Percentiles rank a stretch among this genome's conserved stretches.
phyloP scores from a whole-genome alignment of 352 stramenopile species.

The Pythium aphanidermatum region DNA sequence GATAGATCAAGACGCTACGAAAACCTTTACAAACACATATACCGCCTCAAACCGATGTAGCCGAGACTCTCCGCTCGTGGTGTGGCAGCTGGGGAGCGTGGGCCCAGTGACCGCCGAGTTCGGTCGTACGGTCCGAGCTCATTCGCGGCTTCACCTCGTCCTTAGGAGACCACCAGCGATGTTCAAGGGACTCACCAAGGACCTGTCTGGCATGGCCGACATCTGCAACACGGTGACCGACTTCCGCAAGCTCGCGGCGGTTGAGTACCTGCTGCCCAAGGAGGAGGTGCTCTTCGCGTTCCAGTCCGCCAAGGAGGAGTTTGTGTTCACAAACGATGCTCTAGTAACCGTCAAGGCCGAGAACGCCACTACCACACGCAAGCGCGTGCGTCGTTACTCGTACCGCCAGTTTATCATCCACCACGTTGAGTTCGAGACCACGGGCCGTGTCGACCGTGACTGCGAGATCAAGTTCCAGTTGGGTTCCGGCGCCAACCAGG shows the following conservation, averaged over 20 bases:
- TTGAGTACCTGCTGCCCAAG: conserved; percentile 37
- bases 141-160: no score
- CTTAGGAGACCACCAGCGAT: conserved; percentile 3
- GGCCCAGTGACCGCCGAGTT: no score
- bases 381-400: conserved; percentile 32
- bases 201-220: conserved; percentile 7
- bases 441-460: conserved; percentile 33
- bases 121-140: no score
- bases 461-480: conserved; percentile 48
- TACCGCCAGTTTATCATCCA: conserved; percentile 23
- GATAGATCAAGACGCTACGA: no score
- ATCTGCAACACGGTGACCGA: conserved; percentile 20
- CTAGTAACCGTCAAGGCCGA: conserved; percentile 33
- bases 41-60: no score
- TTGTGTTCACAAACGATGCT: conserved; percentile 53
- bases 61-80: no score
- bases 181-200: conserved; percentile 12
- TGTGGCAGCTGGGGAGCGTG: no score
- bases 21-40: no score
- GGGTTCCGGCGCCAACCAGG: conserved; percentile 5
- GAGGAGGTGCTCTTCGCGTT: conserved; percentile 45
- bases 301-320: conserved; percentile 46
- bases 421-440: conserved; percentile 33
- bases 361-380: conserved; percentile 39
- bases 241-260: conserved; percentile 30